phyloP scores from a whole-genome alignment of 2,329 filamentous ascomycete genomes.

The Calonectria pauciramosa region DNA sequence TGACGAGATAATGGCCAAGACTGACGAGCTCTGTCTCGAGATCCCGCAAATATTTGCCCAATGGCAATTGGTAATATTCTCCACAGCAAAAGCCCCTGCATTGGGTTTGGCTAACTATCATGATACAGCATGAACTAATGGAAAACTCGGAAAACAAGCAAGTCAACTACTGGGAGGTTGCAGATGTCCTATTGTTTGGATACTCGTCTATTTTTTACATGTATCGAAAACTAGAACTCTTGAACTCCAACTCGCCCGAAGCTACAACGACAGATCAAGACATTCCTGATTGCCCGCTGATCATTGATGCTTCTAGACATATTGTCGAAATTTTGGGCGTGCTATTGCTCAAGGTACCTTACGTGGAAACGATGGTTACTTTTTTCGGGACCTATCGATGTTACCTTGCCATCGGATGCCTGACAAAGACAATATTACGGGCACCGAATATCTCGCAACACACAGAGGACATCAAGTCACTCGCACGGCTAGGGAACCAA shows the following conservation, averaged over 20 bases:
- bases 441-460: background rate
- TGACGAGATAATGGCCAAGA: background rate
- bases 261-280: background rate
- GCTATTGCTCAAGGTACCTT: background rate
- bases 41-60: background rate
- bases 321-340: background rate
- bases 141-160: background rate
- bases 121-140: background rate
- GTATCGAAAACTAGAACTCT: background rate
- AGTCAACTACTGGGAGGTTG: background rate
- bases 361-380: background rate
- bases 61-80: background rate
- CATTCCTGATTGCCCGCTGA: background rate
- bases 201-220: constrained; percentile 9
- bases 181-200: background rate
- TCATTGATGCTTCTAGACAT: background rate
- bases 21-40: background rate
- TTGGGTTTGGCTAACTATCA: background rate
- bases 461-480: background rate
- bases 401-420: background rate
- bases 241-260: background rate
- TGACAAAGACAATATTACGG: background rate
- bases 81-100: background rate
- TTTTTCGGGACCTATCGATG: background rate
- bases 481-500: background rate